Evolutionary conservation across 495 filamentous ascomycete genomes (phyloP).

Genomic region (Penicillium paxilli): DNA sequence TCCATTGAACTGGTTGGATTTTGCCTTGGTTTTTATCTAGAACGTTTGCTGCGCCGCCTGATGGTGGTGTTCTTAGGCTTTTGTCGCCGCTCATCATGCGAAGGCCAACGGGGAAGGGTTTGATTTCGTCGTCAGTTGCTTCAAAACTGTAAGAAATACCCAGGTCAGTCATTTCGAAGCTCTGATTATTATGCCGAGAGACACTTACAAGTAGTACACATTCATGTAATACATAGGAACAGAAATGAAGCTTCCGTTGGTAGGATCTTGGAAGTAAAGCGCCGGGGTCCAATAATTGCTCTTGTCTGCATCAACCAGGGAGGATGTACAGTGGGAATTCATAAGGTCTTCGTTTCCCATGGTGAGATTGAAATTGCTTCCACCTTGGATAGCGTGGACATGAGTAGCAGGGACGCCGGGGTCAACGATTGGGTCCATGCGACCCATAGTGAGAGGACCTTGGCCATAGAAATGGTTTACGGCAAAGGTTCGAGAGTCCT

Average conservation of each 20-base stretch:
- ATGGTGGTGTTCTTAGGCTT: constrained; percentile 24
- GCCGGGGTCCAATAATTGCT: constrained; percentile 78
- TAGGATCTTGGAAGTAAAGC: constrained; percentile 60
- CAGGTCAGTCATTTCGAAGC: neutral
- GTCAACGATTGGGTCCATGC: constrained; percentile 36
- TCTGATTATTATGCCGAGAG: neutral
- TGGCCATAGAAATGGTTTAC: constrained; percentile 21
- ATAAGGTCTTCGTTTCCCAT: constrained; percentile 59
- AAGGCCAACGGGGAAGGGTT: constrained; percentile 68
- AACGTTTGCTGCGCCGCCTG: constrained; percentile 2
- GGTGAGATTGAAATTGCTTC: constrained; percentile 66
- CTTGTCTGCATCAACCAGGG: constrained; percentile 63
- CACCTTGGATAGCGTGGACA: constrained; percentile 74
- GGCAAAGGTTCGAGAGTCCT: constrained; percentile 14
- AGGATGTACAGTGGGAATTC: constrained; percentile 65
- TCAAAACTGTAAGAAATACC: constrained; percentile 56
- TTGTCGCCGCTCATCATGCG: constrained; percentile 71
- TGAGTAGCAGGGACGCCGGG: constrained; percentile 61
- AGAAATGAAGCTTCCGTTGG: constrained; percentile 64
- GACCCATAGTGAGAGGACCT: constrained; percentile 12
- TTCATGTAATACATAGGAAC: constrained; percentile 68
- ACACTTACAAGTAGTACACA: constrained; percentile 69
- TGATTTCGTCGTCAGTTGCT: constrained; percentile 56
- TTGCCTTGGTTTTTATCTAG: constrained; percentile 7
- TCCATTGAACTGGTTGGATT: constrained; percentile 18